Base-by-base conservation (phyloP, 352 stramenopile species). In the Salisapilia sapeloensis region DNA sequence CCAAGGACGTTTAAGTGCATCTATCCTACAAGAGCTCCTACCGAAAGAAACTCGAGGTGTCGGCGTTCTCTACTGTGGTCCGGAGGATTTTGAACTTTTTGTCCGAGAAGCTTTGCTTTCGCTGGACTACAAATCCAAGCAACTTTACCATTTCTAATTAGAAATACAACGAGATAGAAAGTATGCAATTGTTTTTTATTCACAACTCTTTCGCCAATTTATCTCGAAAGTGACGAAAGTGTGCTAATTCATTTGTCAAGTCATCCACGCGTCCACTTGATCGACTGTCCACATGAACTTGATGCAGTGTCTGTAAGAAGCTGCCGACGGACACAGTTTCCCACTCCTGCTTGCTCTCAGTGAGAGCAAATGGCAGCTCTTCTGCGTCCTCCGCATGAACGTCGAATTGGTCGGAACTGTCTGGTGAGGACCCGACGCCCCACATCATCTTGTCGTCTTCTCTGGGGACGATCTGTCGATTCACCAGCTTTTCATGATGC, bases 301-400 rank as follows among this genome's bases (percentile, higher is more conserved):
- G 56, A 46, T 86, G 86, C 19, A 90, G 42, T 33, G 86, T 64
- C 33, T 86, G 56, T 2, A 90, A 42, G 30, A 90, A 90, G 35
- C 56, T 76, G 3, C 70, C 70, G 18, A 90, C 67, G 0, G 63
- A 72, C 7, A 66, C 67, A 6, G 55, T 74, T 7, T 79, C 59
- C 44, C 62, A 65, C 11, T 53, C 53, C n/a, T 6, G 33, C 14
- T 36, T 36, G 21, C 30, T 37, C 2, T 17, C 37, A 18, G 40
- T 29, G 24, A 83, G 48, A 2, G 66, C 74, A 42, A 90, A 90
- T 4, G 74, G 74, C 17, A 90, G 43, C 40, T 18, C 13, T 24
- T 30, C 44, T 11, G 53, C 41, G 14, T 46, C 46, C 23, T 48
- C 44, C 12, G 16, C 24, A 35, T 31, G 35, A 0, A 22, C 34